Conservation (phyloP, 345 rosid species). For the Salix caprea region DNA sequence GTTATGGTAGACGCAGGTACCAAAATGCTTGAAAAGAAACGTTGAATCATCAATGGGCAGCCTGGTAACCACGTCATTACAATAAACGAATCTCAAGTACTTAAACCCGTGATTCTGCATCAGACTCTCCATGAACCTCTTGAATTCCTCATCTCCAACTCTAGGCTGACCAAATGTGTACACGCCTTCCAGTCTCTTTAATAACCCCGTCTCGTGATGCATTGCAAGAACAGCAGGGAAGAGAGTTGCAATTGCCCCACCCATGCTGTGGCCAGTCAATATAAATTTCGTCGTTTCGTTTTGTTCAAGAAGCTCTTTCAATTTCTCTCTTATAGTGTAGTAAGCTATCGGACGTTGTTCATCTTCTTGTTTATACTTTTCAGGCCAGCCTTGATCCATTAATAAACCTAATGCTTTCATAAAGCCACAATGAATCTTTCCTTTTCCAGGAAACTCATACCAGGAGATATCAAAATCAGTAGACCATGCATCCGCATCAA, state of each 20-base stretch:
- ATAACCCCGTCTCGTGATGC: constrained; percentile 38
- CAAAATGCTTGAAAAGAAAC: constrained; percentile 55
- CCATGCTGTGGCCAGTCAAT: constrained; percentile 66
- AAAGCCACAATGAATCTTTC: constrained; percentile 57
- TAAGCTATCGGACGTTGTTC: constrained; percentile 40
- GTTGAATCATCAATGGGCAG: constrained; percentile 46
- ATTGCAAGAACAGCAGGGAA: constrained; percentile 47
- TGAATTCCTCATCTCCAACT: constrained; percentile 52
- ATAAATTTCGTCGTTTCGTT: constrained; percentile 42
- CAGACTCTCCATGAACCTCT: constrained; percentile 37
- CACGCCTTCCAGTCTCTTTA: constrained; percentile 56
- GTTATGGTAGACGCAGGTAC: constrained; percentile 53
- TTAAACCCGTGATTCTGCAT: constrained; percentile 28
- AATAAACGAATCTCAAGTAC: constrained; percentile 58
- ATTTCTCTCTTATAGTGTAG: constrained; percentile 41
- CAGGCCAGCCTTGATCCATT: constrained; percentile 43
- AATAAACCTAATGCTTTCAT: constrained; percentile 58
- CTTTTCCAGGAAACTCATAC: constrained; percentile 32
- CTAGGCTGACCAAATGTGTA: constrained; percentile 78
- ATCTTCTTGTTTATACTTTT: constrained; percentile 8
- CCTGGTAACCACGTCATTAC: constrained; percentile 55
- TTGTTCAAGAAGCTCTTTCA: constrained; percentile 23
- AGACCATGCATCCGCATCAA: constrained; percentile 45
- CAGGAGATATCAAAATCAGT: constrained; percentile 44
- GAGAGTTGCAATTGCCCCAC: constrained; percentile 55